Evolutionary conservation across 352 stramenopile species (phyloP).

Genomic region (Phytophthora citricola): DNA sequence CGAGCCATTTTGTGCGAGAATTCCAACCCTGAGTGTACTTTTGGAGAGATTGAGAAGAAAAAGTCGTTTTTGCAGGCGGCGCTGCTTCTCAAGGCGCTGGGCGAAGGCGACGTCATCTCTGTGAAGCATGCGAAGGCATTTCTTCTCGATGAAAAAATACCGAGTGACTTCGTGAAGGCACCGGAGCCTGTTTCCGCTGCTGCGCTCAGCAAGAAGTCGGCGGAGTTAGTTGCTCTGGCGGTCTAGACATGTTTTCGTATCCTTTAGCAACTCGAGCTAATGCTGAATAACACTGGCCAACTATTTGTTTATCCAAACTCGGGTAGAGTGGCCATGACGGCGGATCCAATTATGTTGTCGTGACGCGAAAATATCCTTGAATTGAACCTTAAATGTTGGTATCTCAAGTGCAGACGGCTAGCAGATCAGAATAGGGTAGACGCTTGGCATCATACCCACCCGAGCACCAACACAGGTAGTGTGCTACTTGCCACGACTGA

Average conservation of each 20-base stretch:
- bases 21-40: constrained; percentile 37
- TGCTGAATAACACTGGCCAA: too few relatives aligned
- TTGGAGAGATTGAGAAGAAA: constrained; percentile 28
- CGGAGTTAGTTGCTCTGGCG: constrained; percentile 19
- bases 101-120: constrained; percentile 28
- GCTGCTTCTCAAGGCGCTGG: constrained; percentile 36
- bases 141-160: constrained; percentile 47
- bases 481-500: too few relatives aligned
- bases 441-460: too few relatives aligned
- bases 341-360: too few relatives aligned
- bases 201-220: constrained; percentile 19
- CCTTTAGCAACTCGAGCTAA: too few relatives aligned
- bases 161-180: constrained; percentile 27
- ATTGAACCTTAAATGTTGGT: too few relatives aligned
- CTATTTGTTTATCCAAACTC: too few relatives aligned
- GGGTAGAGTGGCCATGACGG: too few relatives aligned
- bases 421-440: too few relatives aligned
- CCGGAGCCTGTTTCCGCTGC: constrained; percentile 21
- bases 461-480: too few relatives aligned
- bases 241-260: background rate
- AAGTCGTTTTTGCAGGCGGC: constrained; percentile 41
- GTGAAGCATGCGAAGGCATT: constrained; percentile 37
- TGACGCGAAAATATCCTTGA: too few relatives aligned
- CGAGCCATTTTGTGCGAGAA: constrained; percentile 27
- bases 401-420: too few relatives aligned